phyloP scores from a whole-genome alignment of 192 early-diverging fungal species.

The Coemansia sp. region DNA sequence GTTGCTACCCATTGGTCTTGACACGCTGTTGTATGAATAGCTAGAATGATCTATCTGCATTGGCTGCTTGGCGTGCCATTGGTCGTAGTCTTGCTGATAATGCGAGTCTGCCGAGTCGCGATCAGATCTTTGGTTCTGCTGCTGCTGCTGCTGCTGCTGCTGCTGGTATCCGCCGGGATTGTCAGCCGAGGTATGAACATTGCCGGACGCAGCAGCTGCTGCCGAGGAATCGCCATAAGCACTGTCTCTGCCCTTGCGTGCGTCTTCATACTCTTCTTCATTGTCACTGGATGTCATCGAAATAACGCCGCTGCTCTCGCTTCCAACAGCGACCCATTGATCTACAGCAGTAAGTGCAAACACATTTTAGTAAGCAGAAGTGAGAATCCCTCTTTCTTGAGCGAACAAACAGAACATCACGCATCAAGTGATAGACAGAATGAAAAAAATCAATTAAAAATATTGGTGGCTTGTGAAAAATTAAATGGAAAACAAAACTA shows the following conservation, averaged over 20 bases:
- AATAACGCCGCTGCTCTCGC: constrained; percentile 49
- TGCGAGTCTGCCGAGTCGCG: background rate
- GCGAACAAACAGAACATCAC: no score
- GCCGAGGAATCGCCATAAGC: background rate
- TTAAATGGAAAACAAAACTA: no score
- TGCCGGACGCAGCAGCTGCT: background rate
- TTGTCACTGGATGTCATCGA: constrained; percentile 51
- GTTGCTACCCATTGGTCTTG: background rate
- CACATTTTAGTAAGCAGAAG: no score
- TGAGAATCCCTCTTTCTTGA: no score
- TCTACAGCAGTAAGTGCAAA: no score
- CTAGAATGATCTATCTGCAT: background rate
- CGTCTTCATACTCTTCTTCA: constrained; percentile 33
- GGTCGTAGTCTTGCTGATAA: constrained; percentile 1
- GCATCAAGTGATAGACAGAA: no score
- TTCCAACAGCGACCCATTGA: constrained; percentile 51
- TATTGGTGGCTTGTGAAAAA: no score
- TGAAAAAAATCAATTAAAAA: no score
- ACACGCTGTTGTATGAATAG: background rate
- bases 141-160: background rate
- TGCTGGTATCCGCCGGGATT: background rate
- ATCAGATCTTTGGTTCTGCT: background rate
- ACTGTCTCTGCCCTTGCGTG: constrained; percentile 4
- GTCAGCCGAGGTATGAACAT: background rate
- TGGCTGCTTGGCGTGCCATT: constrained; percentile 1